A percentile compares a stretch with the other conserved stretches of the same genome.
Evolutionary conservation across 2,329 filamentous ascomycete genomes (phyloP).

Genomic region (Phoma sp.): DNA sequence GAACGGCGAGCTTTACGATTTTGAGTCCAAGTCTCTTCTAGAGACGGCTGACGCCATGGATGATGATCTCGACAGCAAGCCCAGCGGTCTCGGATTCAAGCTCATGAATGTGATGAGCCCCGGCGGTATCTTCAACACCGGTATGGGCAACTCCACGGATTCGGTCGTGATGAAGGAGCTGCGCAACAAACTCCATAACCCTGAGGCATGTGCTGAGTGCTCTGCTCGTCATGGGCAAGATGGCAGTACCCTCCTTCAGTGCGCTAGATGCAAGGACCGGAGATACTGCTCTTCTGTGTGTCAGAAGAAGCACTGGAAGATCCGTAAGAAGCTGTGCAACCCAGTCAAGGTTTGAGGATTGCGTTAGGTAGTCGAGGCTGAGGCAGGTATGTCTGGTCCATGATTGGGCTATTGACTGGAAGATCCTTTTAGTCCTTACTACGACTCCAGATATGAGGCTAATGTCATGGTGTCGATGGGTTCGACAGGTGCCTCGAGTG

Average conservation of each 20-base stretch:
- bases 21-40: slow-evolving; percentile 23
- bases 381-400: no score
- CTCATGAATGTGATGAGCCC: slow-evolving; percentile 23
- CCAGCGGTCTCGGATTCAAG: slow-evolving; percentile 1
- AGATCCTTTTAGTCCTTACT: no score
- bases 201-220: slow-evolving; percentile 23
- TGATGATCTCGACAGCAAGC: slow-evolving; percentile 1
- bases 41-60: background rate
- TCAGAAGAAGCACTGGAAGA: slow-evolving; percentile 42
- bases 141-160: slow-evolving; percentile 15
- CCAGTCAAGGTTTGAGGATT: background rate
- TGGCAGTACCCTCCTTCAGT: slow-evolving; percentile 25
- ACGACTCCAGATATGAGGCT: no score
- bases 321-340: slow-evolving; percentile 40
- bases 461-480: no score
- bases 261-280: slow-evolving; percentile 33
- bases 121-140: slow-evolving; percentile 22
- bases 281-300: slow-evolving; percentile 40
- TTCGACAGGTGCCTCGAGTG: no score
- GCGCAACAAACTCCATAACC: slow-evolving; percentile 20
- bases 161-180: slow-evolving; percentile 29
- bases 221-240: slow-evolving; percentile 1
- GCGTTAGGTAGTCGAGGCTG: background rate
- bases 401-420: no score
- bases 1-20: slow-evolving; percentile 28